A percentile compares a stretch with the other conserved stretches of the same genome.
phyloP scores from a whole-genome alignment of 176 grass and related monocot genomes.

The Thalia dealbata region DNA sequence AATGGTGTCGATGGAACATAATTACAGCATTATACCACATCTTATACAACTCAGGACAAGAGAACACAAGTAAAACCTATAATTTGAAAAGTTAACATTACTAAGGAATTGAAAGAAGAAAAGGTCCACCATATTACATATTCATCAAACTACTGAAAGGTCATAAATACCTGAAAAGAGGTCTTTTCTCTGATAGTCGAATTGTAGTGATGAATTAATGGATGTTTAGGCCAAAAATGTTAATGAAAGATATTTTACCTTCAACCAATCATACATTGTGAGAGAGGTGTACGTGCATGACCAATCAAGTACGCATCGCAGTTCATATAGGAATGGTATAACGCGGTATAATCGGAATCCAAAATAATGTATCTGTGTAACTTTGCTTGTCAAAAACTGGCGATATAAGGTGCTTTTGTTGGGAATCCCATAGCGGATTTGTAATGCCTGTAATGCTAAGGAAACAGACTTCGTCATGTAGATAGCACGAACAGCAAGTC shows the following conservation, averaged over 20 bases:
- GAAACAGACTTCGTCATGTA: conserved; percentile 94
- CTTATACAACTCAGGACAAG: too few species aligned
- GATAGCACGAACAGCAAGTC: conserved; percentile 75
- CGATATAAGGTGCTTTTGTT: conserved; percentile 91
- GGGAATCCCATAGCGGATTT: conserved; percentile 88
- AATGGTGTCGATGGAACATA: neutral
- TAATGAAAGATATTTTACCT: conserved; percentile 37
- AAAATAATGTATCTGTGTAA: conserved; percentile 88
- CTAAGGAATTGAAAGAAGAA: too few species aligned
- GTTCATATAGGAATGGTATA: conserved; percentile 93
- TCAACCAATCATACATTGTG: conserved; percentile 99
- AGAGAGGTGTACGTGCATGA: conserved; percentile 91
- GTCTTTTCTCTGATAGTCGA: too few species aligned
- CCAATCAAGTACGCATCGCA: conserved; percentile 95
- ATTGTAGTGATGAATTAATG: neutral
- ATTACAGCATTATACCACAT: too few species aligned
- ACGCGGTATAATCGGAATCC: conserved; percentile 84
- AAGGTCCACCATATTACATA: too few species aligned
- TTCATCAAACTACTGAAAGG: too few species aligned
- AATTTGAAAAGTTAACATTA: too few species aligned
- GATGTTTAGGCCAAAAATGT: neutral
- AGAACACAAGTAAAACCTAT: too few species aligned
- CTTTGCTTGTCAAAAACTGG: conserved; percentile 93
- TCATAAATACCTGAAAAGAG: too few species aligned
- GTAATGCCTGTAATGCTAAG: conserved; percentile 73